phyloP scores from a whole-genome alignment of 2,329 filamentous ascomycete species.

The Pezicula rhizophila region DNA sequence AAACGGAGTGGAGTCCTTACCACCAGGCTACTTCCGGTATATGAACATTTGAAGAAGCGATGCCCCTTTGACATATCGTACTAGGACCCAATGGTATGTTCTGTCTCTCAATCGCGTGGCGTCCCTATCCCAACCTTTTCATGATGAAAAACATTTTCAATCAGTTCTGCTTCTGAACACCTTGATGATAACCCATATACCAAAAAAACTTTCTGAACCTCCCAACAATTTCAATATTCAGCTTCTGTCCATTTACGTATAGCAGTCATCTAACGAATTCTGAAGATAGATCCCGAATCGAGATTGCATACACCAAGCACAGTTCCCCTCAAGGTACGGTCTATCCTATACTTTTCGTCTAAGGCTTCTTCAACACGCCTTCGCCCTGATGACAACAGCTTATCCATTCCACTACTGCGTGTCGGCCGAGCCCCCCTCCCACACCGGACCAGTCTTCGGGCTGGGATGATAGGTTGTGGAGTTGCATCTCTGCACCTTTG shows the following conservation, averaged over 20 bases:
- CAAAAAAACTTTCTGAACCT: conserved; percentile 57
- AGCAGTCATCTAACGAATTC: conserved; percentile 13
- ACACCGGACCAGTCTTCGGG: conserved; percentile 52
- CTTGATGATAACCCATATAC: conserved; percentile 60
- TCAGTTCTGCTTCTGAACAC: conserved; percentile 74
- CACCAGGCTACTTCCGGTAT: too few relatives aligned
- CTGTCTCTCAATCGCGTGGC: background rate
- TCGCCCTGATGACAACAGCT: conserved; percentile 55
- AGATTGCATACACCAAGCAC: background rate
- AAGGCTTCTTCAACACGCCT: background rate
- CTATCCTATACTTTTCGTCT: conserved; percentile 3
- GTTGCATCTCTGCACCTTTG: conserved; percentile 42
- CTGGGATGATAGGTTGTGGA: conserved; percentile 71
- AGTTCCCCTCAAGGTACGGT: conserved; percentile 14
- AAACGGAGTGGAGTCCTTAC: too few relatives aligned
- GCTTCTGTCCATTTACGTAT: conserved; percentile 5
- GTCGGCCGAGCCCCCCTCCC: conserved; percentile 66
- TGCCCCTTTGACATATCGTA: background rate
- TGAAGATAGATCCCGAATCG: background rate
- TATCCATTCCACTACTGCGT: conserved; percentile 72
- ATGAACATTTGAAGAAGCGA: too few relatives aligned
- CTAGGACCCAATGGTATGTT: background rate
- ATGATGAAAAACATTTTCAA: conserved; percentile 60
- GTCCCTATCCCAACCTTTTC: conserved; percentile 24
- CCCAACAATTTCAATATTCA: conserved; percentile 12